phyloP scores from a whole-genome alignment of 2,329 filamentous ascomycete species.

The Xylaria polymorpha region DNA sequence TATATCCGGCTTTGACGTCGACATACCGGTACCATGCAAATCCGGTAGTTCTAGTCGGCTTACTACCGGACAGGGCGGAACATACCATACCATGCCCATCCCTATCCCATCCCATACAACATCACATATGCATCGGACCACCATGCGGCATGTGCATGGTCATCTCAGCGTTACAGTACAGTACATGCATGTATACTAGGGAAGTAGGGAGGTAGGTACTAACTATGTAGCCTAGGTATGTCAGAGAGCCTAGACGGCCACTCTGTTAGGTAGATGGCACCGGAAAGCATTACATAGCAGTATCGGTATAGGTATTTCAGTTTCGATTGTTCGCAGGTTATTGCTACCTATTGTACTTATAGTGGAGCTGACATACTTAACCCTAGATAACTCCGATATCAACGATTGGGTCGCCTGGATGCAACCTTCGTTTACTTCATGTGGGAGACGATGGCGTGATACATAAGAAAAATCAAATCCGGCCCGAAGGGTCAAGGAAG shows the following conservation, averaged over 20 bases:
- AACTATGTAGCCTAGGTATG: no score
- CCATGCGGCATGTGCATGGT: conserved; percentile 9
- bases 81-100: no score
- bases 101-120: background rate
- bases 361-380: conserved; percentile 25
- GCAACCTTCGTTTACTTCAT: conserved; percentile 17
- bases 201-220: no score
- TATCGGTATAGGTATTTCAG: conserved; percentile 13
- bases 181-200: no score
- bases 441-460: conserved; percentile 19
- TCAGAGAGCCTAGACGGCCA: no score
- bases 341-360: conserved; percentile 2
- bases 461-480: conserved; percentile 27
- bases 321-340: background rate
- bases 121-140: conserved; percentile 15
- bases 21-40: conserved; percentile 5
- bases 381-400: conserved; percentile 21
- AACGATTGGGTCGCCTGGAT: conserved; percentile 17
- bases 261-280: no score
- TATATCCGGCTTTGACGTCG: background rate
- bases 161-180: conserved; percentile 9
- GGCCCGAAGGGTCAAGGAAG: conserved; percentile 30
- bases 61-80: conserved; percentile 12
- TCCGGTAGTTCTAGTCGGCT: conserved; percentile 18
- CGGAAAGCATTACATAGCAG: background rate